These are phyloP conservation scores for Cyclotella cryptica DNA, from an alignment of 108 stramenopile species.

Conservation along the genomic window DNA sequence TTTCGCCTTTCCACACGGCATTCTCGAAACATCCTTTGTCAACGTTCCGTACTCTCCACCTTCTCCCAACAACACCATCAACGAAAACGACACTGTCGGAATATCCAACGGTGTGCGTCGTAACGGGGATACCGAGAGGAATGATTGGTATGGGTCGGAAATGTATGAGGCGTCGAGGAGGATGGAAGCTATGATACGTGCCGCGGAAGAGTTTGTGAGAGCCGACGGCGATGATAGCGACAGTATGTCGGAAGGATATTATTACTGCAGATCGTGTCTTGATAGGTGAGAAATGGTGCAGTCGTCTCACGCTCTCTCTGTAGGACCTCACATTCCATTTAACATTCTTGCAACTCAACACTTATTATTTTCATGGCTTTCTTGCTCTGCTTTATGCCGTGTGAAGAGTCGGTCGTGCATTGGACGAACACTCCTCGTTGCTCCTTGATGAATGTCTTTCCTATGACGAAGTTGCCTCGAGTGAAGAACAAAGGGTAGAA, in stretches of 20 bases:
- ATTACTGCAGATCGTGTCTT: slow-evolving; percentile 14
- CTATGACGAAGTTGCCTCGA: slow-evolving; percentile 43
- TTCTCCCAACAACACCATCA: neutral
- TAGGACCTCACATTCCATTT: neutral
- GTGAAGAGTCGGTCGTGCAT: slow-evolving; percentile 28
- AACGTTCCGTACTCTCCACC: slow-evolving; percentile 14
- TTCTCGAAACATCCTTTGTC: slow-evolving; percentile 14
- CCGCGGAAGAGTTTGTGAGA: neutral
- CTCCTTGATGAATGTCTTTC: slow-evolving; percentile 29
- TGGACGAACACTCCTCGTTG: slow-evolving; percentile 29
- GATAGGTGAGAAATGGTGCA: neutral
- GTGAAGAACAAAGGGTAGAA: slow-evolving; percentile 34
- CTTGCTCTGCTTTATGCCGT: neutral
- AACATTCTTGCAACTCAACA: neutral
- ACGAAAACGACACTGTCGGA: neutral
- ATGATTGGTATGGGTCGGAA: slow-evolving; percentile 12
- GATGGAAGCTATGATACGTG: neutral
- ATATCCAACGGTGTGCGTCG: neutral
- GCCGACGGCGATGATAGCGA: neutral
- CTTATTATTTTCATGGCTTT: neutral
- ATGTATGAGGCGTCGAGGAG: slow-evolving; percentile 5
- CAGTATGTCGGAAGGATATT: neutral
- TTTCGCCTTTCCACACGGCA: neutral
- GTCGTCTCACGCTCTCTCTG: neutral
- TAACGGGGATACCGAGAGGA: neutral